phyloP scores from a whole-genome alignment of 192 early-diverging fungal genomes.

The Tieghemiomyces parasiticus region DNA sequence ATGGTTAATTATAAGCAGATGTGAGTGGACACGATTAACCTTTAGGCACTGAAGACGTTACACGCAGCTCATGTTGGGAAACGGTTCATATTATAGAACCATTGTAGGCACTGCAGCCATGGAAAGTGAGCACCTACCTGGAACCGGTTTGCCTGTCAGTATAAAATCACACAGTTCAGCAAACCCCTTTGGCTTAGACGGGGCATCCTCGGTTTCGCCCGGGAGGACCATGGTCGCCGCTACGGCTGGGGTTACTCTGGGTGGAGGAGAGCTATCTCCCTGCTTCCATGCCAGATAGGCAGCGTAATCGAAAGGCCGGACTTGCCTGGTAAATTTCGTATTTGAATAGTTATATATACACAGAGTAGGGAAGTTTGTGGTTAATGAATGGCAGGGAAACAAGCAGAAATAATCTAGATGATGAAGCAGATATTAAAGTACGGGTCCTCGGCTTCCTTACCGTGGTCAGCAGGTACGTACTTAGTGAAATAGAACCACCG shows the following conservation, averaged over 20 bases:
- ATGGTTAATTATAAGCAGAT: too few species aligned
- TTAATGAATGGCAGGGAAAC: not conserved
- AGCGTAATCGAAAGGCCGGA: not conserved
- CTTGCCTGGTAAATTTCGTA: not conserved
- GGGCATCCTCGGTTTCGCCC: not conserved
- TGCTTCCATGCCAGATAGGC: not conserved
- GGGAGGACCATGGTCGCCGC: not conserved
- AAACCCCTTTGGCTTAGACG: not conserved
- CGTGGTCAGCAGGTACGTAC: too few species aligned
- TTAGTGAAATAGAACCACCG: too few species aligned
- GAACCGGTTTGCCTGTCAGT: not conserved
- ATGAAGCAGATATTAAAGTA: too few species aligned
- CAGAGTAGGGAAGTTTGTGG: not conserved
- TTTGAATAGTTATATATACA: not conserved
- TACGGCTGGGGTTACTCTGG: not conserved
- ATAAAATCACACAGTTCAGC: not conserved
- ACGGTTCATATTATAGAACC: too few species aligned
- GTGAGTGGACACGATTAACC: too few species aligned
- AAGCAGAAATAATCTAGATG: too few species aligned
- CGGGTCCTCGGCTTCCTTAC: too few species aligned
- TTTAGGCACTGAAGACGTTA: too few species aligned
- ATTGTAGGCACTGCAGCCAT: too few species aligned
- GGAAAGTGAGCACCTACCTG: too few species aligned
- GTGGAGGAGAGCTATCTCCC: not conserved
- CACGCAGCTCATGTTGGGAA: too few species aligned